Percentiles rank a stretch among this genome's conserved stretches.
phyloP scores from a whole-genome alignment of 768 basidiomycete species.

The Pleurotus pulmonarius region DNA sequence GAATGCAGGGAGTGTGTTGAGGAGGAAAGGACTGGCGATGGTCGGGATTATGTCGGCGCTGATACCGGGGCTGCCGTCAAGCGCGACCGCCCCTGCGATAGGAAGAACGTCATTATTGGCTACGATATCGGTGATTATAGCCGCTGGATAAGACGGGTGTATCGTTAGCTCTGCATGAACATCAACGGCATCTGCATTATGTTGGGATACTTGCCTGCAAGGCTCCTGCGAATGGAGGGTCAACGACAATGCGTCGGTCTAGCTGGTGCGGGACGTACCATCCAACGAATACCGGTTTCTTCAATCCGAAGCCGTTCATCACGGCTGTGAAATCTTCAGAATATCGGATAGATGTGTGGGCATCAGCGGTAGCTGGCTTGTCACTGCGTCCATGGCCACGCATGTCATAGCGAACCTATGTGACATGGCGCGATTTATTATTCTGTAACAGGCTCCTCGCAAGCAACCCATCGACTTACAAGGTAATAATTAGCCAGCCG shows the following conservation, averaged over 20 bases:
- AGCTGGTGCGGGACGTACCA: conserved; percentile 18
- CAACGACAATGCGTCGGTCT: background rate
- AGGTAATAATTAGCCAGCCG: background rate
- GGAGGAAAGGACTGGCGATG: conserved; percentile 18
- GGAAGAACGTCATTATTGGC: conserved; percentile 20
- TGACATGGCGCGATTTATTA: no score
- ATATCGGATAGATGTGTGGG: background rate
- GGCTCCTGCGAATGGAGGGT: conserved; percentile 18
- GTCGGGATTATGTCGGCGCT: conserved; percentile 15
- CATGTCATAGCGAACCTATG: conserved; percentile 30
- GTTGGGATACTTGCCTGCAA: conserved; percentile 19
- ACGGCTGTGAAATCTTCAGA: conserved; percentile 29
- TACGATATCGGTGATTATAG: conserved; percentile 24
- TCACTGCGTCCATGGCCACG: conserved; percentile 31
- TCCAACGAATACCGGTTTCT: conserved; percentile 25
- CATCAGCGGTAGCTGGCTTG: conserved; percentile 17
- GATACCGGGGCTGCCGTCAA: conserved; percentile 22
- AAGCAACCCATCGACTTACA: background rate
- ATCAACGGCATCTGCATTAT: background rate
- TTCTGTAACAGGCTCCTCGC: no score
- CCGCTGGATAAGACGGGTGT: conserved; percentile 12
- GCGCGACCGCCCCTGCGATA: conserved; percentile 25
- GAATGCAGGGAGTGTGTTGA: conserved; percentile 18
- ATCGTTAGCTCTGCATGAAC: background rate
- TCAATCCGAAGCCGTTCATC: conserved; percentile 22